A percentile compares a stretch with the other conserved stretches of the same genome.
phyloP scores from a whole-genome alignment of 2,329 filamentous ascomycete genomes.

The Ophiostoma pallidulum region DNA sequence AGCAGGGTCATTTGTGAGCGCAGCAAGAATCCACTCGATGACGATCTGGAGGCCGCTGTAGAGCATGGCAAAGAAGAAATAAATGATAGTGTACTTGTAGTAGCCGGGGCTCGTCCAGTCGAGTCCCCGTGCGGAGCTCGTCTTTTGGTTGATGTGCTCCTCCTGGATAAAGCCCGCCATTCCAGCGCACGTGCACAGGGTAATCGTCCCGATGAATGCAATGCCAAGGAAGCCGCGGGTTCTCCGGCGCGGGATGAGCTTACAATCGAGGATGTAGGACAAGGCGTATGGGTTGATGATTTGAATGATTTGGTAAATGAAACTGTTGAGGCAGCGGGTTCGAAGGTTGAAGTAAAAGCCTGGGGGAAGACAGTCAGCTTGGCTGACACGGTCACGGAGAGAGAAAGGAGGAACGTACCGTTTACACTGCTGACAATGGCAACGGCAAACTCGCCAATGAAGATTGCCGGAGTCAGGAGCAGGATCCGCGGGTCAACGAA shows the following conservation, averaged over 20 bases:
- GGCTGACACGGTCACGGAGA: no score
- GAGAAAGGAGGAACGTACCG: no score
- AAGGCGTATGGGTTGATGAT: not conserved
- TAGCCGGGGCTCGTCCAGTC: slow-evolving; percentile 4
- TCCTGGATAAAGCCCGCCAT: slow-evolving; percentile 1
- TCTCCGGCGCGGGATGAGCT: not conserved
- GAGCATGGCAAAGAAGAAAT: slow-evolving; percentile 6
- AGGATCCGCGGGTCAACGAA: slow-evolving; percentile 3
- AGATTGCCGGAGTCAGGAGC: slow-evolving; percentile 7
- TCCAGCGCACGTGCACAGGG: slow-evolving; percentile 1
- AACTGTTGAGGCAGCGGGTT: slow-evolving; percentile 6
- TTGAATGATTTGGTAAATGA: slow-evolving; percentile 7
- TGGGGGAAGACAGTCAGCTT: no score
- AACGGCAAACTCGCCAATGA: slow-evolving; percentile 6
- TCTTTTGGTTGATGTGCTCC: not conserved
- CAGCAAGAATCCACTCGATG: slow-evolving; percentile 6
- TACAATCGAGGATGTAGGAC: slow-evolving; percentile 2
- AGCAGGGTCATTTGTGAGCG: slow-evolving; percentile 8
- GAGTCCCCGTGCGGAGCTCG: not conserved
- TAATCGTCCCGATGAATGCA: not conserved
- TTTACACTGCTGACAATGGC: slow-evolving; percentile 6
- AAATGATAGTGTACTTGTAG: not conserved
- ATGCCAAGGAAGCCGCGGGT: slow-evolving; percentile 1
- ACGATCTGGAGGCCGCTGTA: slow-evolving; percentile 8
- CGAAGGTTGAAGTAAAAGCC: slow-evolving; percentile 11